These are phyloP conservation scores for Rutstroemia sp. DNA, from an alignment of 2,329 filamentous ascomycete genomes.

Conservation along the genomic window DNA sequence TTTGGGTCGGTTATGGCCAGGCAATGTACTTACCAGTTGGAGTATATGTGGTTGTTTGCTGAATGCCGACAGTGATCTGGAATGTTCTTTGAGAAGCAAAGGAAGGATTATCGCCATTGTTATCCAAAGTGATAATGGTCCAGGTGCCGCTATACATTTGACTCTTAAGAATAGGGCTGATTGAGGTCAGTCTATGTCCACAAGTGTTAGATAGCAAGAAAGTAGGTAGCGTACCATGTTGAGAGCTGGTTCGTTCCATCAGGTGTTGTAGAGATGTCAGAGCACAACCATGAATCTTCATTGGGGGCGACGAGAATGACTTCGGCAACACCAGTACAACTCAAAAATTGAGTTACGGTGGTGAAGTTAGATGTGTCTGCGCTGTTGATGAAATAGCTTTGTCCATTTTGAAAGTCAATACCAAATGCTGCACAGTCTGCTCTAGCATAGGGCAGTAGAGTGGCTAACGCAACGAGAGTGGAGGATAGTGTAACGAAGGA, in stretches of 20 bases:
- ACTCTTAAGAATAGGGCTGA: slow-evolving; percentile 2
- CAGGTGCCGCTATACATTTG: slow-evolving; percentile 6
- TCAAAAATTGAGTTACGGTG: slow-evolving; percentile 3
- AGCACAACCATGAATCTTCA: slow-evolving; percentile 6
- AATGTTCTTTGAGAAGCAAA: slow-evolving; percentile 8
- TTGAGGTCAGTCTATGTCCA: not conserved
- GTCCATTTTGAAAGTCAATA: slow-evolving; percentile 9
- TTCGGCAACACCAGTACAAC: slow-evolving; percentile 1
- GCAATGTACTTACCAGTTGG: not conserved
- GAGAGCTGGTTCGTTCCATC: slow-evolving; percentile 1
- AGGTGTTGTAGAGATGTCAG: not conserved
- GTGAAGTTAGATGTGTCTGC: slow-evolving; percentile 4
- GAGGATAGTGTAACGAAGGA: not conserved
- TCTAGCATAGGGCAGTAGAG: not conserved
- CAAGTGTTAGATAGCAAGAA: not conserved
- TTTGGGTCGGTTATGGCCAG: not conserved
- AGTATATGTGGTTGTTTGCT: not conserved
- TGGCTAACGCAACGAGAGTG: slow-evolving; percentile 2
- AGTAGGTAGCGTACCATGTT: not conserved
- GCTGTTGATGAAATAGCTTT: slow-evolving; percentile 5
- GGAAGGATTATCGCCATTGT: slow-evolving; percentile 3
- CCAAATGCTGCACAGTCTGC: slow-evolving; percentile 8
- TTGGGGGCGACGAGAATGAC: slow-evolving; percentile 6
- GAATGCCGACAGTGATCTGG: not conserved
- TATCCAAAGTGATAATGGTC: slow-evolving; percentile 5